Conservation (phyloP, 2,329 filamentous ascomycete genomes). For the Aureobasidium sp. region DNA sequence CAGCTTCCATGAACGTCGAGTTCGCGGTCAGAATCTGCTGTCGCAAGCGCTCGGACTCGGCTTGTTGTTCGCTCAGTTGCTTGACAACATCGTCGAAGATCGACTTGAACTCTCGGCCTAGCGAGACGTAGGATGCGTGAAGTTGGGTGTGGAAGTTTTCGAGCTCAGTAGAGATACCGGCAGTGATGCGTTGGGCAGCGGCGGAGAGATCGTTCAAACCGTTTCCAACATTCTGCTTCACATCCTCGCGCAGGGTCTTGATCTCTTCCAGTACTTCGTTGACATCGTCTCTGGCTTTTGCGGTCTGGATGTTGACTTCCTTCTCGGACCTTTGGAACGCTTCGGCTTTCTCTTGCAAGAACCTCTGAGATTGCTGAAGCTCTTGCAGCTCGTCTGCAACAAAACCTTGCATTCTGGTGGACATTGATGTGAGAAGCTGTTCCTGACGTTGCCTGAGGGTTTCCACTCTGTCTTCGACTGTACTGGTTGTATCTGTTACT, state of each 20-base stretch:
- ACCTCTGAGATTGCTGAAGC: constrained; percentile 58
- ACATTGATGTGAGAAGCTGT: constrained; percentile 57
- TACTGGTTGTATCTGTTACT: constrained; percentile 64
- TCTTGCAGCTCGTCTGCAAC: constrained; percentile 66
- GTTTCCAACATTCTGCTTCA: constrained; percentile 77
- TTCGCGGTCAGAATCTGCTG: constrained; percentile 64
- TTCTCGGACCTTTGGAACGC: constrained; percentile 59
- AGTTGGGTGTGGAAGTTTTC: constrained; percentile 76
- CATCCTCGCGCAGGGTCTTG: constrained; percentile 75
- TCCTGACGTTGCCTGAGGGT: constrained; percentile 66
- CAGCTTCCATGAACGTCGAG: constrained; percentile 57
- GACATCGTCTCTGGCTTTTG: constrained; percentile 71
- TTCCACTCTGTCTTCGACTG: constrained; percentile 67
- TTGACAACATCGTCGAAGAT: constrained; percentile 74
- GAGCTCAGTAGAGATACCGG: constrained; percentile 79
- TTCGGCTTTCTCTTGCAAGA: constrained; percentile 60
- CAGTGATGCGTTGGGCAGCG: constrained; percentile 80
- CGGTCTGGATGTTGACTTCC: constrained; percentile 59
- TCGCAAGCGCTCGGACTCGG: constrained; percentile 64
- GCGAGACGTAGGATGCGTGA: constrained; percentile 70
- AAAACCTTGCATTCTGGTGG: constrained; percentile 65
- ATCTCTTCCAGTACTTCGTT: constrained; percentile 88
- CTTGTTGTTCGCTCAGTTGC: constrained; percentile 66
- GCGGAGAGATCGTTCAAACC: constrained; percentile 74
- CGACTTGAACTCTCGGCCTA: constrained; percentile 77